phyloP scores from a whole-genome alignment of 495 filamentous ascomycete genomes.

The Xylaria sp. region DNA sequence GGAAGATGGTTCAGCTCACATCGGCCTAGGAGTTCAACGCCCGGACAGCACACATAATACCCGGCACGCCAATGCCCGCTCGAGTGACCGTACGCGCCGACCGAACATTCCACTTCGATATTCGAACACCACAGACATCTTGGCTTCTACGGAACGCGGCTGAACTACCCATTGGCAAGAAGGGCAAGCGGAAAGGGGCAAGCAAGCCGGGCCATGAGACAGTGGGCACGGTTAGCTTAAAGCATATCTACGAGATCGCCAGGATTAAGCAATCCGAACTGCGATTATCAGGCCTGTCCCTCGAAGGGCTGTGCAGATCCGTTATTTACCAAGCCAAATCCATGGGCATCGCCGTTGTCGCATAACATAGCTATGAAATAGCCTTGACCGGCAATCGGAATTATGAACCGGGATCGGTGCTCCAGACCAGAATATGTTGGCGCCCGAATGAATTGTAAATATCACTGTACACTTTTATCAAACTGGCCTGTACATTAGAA shows the following conservation, averaged over 20 bases:
- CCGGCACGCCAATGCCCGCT: constrained; percentile 87
- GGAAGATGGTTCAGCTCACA: constrained; percentile 14
- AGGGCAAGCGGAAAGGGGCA: constrained; percentile 79
- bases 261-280: constrained; percentile 91
- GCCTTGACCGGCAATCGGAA: not conserved
- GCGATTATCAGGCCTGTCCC: constrained; percentile 76
- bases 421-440: not conserved
- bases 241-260: constrained; percentile 98
- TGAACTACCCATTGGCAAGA: constrained; percentile 70
- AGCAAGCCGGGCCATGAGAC: constrained; percentile 78
- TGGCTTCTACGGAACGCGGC: constrained; percentile 88
- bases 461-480: constrained; percentile 18
- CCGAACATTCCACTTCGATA: constrained; percentile 89
- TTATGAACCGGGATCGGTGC: not conserved
- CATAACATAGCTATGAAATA: constrained; percentile 49
- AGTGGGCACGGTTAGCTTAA: constrained; percentile 84
- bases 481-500: constrained; percentile 18
- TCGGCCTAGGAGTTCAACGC: constrained; percentile 91
- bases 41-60: constrained; percentile 80
- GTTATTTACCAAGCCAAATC: constrained; percentile 89
- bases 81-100: constrained; percentile 92
- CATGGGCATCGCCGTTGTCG: constrained; percentile 81
- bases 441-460: constrained; percentile 17
- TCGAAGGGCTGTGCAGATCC: constrained; percentile 83
- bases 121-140: constrained; percentile 91